Percentiles rank a stretch among this genome's conserved stretches.
Conservation (phyloP, 306 rosid species). For the Trichosanthes truncata region DNA sequence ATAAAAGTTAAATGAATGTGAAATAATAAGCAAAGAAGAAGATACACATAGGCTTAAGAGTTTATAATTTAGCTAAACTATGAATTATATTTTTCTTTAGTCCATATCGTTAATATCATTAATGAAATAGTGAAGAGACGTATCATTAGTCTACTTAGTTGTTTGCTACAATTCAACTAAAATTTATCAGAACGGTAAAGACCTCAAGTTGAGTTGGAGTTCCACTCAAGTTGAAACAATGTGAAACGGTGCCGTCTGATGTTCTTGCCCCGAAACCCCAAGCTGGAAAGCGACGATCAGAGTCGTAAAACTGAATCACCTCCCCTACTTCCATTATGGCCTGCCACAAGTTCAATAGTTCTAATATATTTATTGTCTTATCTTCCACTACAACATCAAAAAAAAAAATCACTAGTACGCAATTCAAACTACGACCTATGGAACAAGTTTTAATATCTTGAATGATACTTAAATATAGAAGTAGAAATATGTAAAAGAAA, state of each 20-base stretch:
- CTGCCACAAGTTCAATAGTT: conserved; percentile 22
- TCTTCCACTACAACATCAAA: not conserved
- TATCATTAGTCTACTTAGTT: too few relatives aligned
- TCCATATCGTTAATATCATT: too few relatives aligned
- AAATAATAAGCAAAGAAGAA: conserved; percentile 1
- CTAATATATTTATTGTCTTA: not conserved
- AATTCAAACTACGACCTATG: not conserved
- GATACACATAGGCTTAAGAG: not conserved
- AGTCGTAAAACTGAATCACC: conserved; percentile 81
- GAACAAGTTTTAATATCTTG: not conserved
- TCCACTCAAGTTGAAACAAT: conserved; percentile 75
- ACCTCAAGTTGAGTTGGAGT: conserved; percentile 45
- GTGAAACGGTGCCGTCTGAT: conserved; percentile 34
- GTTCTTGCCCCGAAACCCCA: conserved; percentile 87
- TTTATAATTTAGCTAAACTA: too few relatives aligned
- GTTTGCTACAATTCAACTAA: too few relatives aligned
- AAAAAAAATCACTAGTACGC: not conserved
- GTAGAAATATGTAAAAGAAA: not conserved
- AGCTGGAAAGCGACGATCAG: conserved; percentile 63
- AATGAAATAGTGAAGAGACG: too few relatives aligned
- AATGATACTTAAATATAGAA: not conserved
- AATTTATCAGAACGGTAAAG: not conserved
- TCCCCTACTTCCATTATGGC: conserved; percentile 78
- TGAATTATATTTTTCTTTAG: too few relatives aligned
- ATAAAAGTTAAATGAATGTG: not conserved